A percentile compares a stretch with the other conserved stretches of the same genome.
phyloP scores from a whole-genome alignment of 148 eudicot genomes.

The Oxyria digyna region DNA sequence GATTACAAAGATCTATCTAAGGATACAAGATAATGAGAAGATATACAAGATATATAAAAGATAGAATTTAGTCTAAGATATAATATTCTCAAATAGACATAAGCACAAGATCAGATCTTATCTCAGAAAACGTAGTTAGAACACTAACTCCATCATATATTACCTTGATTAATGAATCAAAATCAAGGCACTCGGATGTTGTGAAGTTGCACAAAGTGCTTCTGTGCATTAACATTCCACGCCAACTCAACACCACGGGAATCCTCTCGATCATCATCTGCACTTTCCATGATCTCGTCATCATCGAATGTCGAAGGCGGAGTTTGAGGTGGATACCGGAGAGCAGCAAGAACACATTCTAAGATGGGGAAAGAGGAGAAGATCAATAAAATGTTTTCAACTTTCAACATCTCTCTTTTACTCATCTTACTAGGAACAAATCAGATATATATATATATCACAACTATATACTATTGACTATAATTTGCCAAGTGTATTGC shows the following conservation, averaged over 20 bases:
- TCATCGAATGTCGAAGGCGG: neutral
- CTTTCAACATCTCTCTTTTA: constrained; percentile 1
- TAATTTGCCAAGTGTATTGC: too few species aligned
- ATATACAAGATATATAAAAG: too few species aligned
- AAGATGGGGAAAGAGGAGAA: neutral
- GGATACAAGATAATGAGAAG: too few species aligned
- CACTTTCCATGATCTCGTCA: neutral
- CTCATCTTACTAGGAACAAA: neutral
- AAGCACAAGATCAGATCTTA: too few species aligned
- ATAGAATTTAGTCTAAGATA: too few species aligned
- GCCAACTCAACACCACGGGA: neutral
- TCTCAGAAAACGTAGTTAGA: too few species aligned
- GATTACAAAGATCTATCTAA: too few species aligned
- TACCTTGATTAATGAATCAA: neutral
- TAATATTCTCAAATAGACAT: too few species aligned
- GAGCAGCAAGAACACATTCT: constrained; percentile 1
- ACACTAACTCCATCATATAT: neutral
- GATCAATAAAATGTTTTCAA: neutral
- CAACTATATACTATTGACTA: too few species aligned
- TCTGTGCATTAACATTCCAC: neutral
- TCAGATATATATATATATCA: too few species aligned
- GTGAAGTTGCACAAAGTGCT: neutral
- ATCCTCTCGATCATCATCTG: neutral
- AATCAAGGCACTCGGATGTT: neutral
- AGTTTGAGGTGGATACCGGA: neutral